Conservation (phyloP, 2,329 filamentous ascomycete genomes). For the Neofusicoccum cordaticola region DNA sequence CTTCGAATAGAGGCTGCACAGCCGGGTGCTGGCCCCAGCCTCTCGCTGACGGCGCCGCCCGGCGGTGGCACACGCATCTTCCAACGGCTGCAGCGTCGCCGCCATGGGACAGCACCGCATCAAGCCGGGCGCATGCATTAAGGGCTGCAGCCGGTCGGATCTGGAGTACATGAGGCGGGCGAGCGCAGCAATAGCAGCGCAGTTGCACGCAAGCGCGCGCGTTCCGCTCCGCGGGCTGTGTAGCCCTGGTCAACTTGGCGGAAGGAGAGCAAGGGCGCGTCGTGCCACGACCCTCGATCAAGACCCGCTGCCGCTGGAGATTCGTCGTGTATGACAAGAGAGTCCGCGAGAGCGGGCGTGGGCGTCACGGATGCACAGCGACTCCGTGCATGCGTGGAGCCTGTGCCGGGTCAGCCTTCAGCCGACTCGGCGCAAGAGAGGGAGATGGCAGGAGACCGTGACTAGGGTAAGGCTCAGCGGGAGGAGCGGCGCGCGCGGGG, state of each 20-base stretch:
- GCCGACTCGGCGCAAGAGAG: not conserved
- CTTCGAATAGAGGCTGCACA: not conserved
- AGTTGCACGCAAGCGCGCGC: constrained; percentile 8
- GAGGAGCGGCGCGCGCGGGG: constrained; percentile 13
- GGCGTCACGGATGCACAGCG: not conserved
- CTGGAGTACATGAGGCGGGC: constrained; percentile 7
- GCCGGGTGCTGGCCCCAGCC: not conserved
- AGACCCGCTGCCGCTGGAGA: not conserved
- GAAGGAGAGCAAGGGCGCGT: constrained; percentile 7
- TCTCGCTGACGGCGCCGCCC: not conserved
- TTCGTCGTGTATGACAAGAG: not conserved
- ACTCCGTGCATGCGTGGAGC: not conserved
- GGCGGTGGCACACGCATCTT: not conserved
- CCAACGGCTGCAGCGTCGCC: constrained; percentile 3
- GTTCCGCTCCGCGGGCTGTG: constrained; percentile 7
- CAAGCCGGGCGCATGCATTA: not conserved
- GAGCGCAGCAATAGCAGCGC: not conserved
- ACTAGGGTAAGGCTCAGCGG: not conserved
- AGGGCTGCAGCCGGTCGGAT: constrained; percentile 4
- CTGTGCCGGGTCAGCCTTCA: not conserved
- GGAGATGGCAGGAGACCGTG: not conserved
- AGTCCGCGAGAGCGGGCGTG: not conserved
- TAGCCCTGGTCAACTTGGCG: not conserved
- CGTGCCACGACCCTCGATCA: constrained; percentile 6
- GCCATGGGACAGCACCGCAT: not conserved